These are phyloP conservation scores for Yamadazyma olivae DNA, from an alignment of 805 yeast genomes.

Conservation along the genomic window DNA sequence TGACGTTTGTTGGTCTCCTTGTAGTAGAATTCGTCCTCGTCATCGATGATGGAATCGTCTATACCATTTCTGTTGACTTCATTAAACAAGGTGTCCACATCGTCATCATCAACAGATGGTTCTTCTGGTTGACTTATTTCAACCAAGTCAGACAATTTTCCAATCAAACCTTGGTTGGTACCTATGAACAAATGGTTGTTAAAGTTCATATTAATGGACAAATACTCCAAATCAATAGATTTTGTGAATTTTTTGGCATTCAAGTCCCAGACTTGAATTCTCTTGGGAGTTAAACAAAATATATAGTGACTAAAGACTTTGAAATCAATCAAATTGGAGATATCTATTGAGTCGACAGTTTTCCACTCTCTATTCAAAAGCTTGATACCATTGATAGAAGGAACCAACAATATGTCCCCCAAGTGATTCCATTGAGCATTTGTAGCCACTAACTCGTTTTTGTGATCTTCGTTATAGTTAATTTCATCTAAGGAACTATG, in stretches of 20 bases:
- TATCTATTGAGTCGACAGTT: constrained; percentile 11
- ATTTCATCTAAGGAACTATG: constrained; percentile 29
- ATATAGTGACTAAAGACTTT: constrained; percentile 59
- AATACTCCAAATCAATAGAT: constrained; percentile 21
- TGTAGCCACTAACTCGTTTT: constrained; percentile 46
- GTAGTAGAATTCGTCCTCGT: constrained; percentile 21
- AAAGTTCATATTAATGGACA: constrained; percentile 29
- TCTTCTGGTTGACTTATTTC: constrained; percentile 14
- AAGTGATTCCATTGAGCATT: constrained; percentile 67
- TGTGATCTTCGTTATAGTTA: constrained; percentile 41
- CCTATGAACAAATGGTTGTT: constrained; percentile 36
- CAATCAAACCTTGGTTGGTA: constrained; percentile 39
- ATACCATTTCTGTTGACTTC: constrained; percentile 9
- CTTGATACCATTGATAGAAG: constrained; percentile 49
- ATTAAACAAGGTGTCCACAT: constrained; percentile 3
- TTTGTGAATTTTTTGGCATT: constrained; percentile 24
- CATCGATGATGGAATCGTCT: constrained; percentile 33
- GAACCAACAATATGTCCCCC: constrained; percentile 69
- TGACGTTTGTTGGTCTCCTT: constrained; percentile 25
- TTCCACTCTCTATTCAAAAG: constrained; percentile 43
- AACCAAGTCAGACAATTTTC: constrained; percentile 9
- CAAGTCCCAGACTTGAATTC: constrained; percentile 49
- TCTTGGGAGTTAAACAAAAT: constrained; percentile 51
- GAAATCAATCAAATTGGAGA: constrained; percentile 43
- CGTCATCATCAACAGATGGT: constrained; percentile 12